Conservation (phyloP, 768 basidiomycete species). For the Suillus ampliporus region DNA sequence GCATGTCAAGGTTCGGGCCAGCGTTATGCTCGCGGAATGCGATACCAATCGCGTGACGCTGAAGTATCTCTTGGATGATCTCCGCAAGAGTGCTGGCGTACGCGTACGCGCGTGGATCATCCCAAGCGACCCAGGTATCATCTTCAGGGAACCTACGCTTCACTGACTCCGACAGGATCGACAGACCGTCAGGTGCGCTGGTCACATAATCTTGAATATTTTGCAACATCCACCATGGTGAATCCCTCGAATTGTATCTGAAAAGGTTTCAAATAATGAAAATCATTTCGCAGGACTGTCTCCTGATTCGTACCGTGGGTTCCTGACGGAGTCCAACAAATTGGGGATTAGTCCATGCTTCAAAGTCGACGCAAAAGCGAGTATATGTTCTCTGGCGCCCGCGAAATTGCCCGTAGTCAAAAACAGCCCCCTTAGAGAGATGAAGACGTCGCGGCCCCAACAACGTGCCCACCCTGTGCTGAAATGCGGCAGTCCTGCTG, state of each 20-base stretch:
- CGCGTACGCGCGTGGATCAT: constrained; percentile 83
- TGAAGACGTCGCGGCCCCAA: constrained; percentile 97
- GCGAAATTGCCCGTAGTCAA: constrained; percentile 89
- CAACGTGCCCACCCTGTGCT: constrained; percentile 92
- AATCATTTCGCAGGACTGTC: background rate
- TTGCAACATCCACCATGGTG: constrained; percentile 99
- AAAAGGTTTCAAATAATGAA: background rate
- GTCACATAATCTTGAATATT: constrained; percentile 94
- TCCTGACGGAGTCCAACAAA: constrained; percentile 86
- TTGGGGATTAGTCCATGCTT: constrained; percentile 98
- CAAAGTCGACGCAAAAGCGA: constrained; percentile 90
- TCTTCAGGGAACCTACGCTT: constrained; percentile 95
- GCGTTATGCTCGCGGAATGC: constrained; percentile 96
- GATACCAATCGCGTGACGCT: constrained; percentile 92
- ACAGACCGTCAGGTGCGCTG: constrained; percentile 83
- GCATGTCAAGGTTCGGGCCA: constrained; percentile 94
- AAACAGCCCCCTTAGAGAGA: constrained; percentile 92
- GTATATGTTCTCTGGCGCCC: constrained; percentile 87
- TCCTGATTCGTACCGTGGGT: constrained; percentile 64
- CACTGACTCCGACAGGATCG: constrained; percentile 79
- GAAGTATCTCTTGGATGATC: constrained; percentile 94
- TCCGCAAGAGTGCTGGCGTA: constrained; percentile 89
- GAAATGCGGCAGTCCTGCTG: constrained; percentile 96
- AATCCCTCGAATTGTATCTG: constrained; percentile 95
- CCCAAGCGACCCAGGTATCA: constrained; percentile 92